phyloP scores from a whole-genome alignment of 208 protist genomes.

The Leishmania tropica region DNA sequence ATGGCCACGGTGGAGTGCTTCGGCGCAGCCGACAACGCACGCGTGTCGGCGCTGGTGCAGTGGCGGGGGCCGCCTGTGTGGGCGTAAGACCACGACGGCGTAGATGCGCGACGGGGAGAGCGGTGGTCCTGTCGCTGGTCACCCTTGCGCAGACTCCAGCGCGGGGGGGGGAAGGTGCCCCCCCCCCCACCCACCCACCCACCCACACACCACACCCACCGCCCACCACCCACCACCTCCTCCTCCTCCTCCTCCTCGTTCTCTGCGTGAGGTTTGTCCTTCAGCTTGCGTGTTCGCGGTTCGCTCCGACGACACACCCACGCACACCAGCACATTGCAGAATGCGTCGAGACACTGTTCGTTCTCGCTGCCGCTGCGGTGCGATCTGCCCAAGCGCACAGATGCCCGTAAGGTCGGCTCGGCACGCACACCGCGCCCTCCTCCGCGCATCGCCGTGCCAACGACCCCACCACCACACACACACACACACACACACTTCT shows the following conservation, averaged over 20 bases:
- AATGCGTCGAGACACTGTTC: neutral
- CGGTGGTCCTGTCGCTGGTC: neutral
- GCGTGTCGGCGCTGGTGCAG: slow-evolving; percentile 25
- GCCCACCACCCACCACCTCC: no score
- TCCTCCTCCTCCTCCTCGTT: no score
- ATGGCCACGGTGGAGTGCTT: slow-evolving; percentile 26
- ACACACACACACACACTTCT: neutral
- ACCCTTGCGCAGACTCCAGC: neutral
- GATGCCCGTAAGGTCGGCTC: neutral
- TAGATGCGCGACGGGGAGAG: neutral
- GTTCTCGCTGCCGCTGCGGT: neutral
- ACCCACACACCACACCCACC: no score
- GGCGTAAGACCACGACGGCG: neutral
- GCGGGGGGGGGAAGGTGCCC: no score
- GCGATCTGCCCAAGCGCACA: neutral
- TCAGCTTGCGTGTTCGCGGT: neutral
- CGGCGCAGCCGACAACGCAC: slow-evolving; percentile 15
- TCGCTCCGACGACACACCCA: no score
- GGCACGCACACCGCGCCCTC: no score
- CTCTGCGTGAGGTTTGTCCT: neutral
- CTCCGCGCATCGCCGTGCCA: no score
- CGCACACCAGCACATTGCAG: no score
- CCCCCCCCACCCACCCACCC: no score
- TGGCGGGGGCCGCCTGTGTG: slow-evolving; percentile 1
- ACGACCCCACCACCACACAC: no score